phyloP scores from a whole-genome alignment of 257 asterid species.

The Datura wrightii region DNA sequence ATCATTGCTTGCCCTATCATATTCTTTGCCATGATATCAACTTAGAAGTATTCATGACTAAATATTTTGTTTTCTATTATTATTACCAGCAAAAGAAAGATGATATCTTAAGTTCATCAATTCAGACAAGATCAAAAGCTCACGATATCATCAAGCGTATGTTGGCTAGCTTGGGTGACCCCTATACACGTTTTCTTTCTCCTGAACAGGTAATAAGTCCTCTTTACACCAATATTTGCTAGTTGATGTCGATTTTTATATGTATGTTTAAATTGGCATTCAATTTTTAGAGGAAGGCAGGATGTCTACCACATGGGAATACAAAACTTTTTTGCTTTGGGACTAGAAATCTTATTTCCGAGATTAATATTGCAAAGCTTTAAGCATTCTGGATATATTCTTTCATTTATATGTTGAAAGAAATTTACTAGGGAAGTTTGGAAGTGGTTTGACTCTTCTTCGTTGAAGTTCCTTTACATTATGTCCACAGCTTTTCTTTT shows the following conservation, averaged over 20 bases:
- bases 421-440: not conserved
- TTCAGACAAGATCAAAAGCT: conserved; percentile 80
- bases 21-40: not conserved
- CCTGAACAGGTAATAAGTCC: conserved; percentile 73
- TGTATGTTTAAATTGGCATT: conserved; percentile 10
- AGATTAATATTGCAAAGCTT: not conserved
- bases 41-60: not conserved
- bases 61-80: not conserved
- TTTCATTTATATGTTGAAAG: not conserved
- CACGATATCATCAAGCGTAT: conserved; percentile 81
- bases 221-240: not conserved
- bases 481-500: not conserved
- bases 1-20: not conserved
- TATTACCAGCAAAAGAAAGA: conserved; percentile 76
- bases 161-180: conserved; percentile 90
- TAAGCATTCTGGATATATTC: not conserved
- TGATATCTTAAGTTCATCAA: conserved; percentile 63
- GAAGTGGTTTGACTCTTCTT: not conserved
- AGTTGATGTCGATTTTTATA: not conserved
- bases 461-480: not conserved
- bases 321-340: conserved; percentile 1
- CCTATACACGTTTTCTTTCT: conserved; percentile 87
- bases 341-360: not conserved
- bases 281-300: not conserved
- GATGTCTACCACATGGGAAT: not conserved